phyloP scores from a whole-genome alignment of 768 basidiomycete species.

The Suillus subaureus region DNA sequence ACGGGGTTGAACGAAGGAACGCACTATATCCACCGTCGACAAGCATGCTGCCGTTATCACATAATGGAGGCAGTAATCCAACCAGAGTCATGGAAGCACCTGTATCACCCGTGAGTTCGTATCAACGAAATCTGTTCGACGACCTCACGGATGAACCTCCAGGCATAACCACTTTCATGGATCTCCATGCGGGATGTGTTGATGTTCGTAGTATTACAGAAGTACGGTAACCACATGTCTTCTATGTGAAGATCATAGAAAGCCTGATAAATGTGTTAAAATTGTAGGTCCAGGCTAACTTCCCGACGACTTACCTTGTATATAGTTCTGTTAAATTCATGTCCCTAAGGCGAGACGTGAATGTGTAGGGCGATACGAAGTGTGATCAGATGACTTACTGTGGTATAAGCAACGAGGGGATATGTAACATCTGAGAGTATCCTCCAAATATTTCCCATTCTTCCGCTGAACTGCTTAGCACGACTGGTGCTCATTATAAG shows the following conservation, averaged over 20 bases:
- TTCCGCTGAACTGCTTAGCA: constrained; percentile 86
- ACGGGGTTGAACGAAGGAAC: constrained; percentile 24
- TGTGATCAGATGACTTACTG: constrained; percentile 41
- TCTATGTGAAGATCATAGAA: constrained; percentile 95
- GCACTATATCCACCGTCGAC: constrained; percentile 89
- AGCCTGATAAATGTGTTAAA: constrained; percentile 45
- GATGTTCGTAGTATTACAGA: constrained; percentile 98
- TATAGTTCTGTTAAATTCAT: constrained; percentile 92
- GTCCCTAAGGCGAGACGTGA: constrained; percentile 57
- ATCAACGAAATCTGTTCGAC: not conserved
- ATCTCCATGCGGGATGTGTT: constrained; percentile 96
- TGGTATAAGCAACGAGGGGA: constrained; percentile 76
- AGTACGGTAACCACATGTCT: constrained; percentile 99
- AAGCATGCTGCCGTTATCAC: constrained; percentile 90
- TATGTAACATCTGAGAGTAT: constrained; percentile 90
- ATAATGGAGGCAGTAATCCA: constrained; percentile 91
- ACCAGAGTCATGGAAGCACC: constrained; percentile 98
- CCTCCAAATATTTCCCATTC: constrained; percentile 95
- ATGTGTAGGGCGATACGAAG: constrained; percentile 3
- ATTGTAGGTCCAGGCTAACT: constrained; percentile 10
- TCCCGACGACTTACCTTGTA: constrained; percentile 64
- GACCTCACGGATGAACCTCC: constrained; percentile 82
- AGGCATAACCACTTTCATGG: constrained; percentile 98
- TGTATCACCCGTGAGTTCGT: constrained; percentile 26
- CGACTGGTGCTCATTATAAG: constrained; percentile 82